phyloP scores from a whole-genome alignment of 768 basidiomycete species.

The Macrolepiota albuminosa region DNA sequence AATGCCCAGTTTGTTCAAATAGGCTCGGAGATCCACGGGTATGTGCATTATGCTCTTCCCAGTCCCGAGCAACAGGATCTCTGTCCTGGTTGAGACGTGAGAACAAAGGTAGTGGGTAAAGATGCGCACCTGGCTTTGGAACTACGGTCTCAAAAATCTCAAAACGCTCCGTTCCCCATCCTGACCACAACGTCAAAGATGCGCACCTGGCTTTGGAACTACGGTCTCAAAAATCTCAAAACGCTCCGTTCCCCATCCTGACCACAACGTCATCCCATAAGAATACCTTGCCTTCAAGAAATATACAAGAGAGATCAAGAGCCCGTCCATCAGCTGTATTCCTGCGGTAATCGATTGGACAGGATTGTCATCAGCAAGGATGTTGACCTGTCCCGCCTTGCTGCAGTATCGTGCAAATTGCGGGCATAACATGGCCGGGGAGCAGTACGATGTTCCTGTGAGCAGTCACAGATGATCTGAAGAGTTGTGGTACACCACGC shows the following conservation, averaged over 20 bases:
- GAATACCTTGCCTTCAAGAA: slow-evolving; percentile 82
- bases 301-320: slow-evolving; percentile 75
- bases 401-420: slow-evolving; percentile 15
- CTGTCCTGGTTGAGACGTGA: slow-evolving; percentile 32
- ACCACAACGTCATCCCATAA: slow-evolving; percentile 81
- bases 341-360: slow-evolving; percentile 68
- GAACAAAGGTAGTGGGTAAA: neutral
- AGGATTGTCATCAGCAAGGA: slow-evolving; percentile 64
- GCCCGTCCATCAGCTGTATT: slow-evolving; percentile 72
- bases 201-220: slow-evolving; percentile 80
- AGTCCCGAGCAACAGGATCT: slow-evolving; percentile 88
- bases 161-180: slow-evolving; percentile 73
- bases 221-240: slow-evolving; percentile 81
- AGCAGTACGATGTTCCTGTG: neutral
- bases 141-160: slow-evolving; percentile 76
- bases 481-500: neutral
- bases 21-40: slow-evolving; percentile 59
- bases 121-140: slow-evolving; percentile 76
- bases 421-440: slow-evolving; percentile 1
- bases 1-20: slow-evolving; percentile 74
- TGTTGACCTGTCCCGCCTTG: slow-evolving; percentile 41
- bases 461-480: neutral
- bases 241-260: slow-evolving; percentile 66
- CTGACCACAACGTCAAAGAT: slow-evolving; percentile 44
- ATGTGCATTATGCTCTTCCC: slow-evolving; percentile 67